Evolutionary conservation across 228 moss, liverwort and hornwort genomes (phyloP), one percentile per base, ranked within the genome.

Genomic region (Sphagnum magellanicum): DNA sequence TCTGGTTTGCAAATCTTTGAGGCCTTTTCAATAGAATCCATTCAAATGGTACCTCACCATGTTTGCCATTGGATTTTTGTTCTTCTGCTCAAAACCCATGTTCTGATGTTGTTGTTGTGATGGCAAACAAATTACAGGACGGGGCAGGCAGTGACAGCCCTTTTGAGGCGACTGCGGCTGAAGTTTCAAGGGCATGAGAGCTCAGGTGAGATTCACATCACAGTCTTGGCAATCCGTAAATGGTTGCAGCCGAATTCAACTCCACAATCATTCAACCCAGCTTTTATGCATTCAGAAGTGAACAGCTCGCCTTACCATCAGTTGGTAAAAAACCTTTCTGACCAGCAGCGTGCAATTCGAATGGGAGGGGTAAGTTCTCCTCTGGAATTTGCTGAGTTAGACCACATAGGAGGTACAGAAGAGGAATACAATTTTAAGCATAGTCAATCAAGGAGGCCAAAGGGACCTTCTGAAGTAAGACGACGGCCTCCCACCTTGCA

Each of bases 301-400:
- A 79, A 76, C 5, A 72, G 70, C 16, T 71, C 84, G 8, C 81
- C 81, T 4, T 85, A 89, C 71, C 76, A 84, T 10, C 67, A 84
- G 60, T 76, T 92, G 70, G 86, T 84, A 5, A 90, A 74, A 68
- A 85, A 78, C 61, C 88, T 98, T 60, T 90, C 87, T 15, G 89
- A 90, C 67, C 98, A 98, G 75, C 98, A 93, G 72, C 90, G 93
- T 13, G 91, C 87, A 64, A 98, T 98, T 70, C 85, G 98, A 50
- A 78, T 81, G 79, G 88, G 91, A 11, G 78, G 81, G 6, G 53
- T 72, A 64, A 32, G 3, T 32, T 55, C 79, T 16, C 82, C 69
- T 59, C 59, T 73, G 12, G 74, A 64, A 48, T 49, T 68, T 71
- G 59, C 66, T 49, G 65, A 67, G 55, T 58, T 83, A 6, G 83